Conservation (phyloP, 768 basidiomycete species). For the Tricholoma sp. region DNA sequence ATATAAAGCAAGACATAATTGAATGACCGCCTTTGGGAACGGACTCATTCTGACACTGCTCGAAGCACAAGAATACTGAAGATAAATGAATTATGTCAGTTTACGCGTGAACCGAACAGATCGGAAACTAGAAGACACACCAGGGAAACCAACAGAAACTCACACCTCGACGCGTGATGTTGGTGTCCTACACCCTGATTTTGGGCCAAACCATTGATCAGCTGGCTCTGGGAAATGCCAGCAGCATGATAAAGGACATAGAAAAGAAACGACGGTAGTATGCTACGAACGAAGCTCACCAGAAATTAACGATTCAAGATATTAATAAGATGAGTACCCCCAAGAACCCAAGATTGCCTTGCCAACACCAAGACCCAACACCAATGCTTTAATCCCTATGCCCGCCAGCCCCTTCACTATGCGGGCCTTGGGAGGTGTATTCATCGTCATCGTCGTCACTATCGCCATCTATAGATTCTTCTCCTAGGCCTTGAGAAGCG, state of each 20-base stretch:
- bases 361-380: not conserved
- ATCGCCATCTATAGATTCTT: slow-evolving; percentile 11
- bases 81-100: not conserved
- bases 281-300: slow-evolving; percentile 1
- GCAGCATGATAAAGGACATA: not conserved
- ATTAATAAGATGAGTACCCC: slow-evolving; percentile 2
- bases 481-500: not conserved
- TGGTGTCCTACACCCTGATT: not conserved
- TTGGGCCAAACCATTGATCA: not conserved
- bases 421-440: slow-evolving; percentile 15
- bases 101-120: not conserved
- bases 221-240: not conserved
- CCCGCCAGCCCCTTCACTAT: slow-evolving; percentile 10
- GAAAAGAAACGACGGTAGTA: not conserved
- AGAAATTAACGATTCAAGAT: slow-evolving; percentile 1
- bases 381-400: slow-evolving; percentile 5
- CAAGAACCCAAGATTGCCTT: not conserved
- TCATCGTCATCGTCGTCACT: slow-evolving; percentile 16
- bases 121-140: not conserved
- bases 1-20: not conserved
- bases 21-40: no score
- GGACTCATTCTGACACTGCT: not conserved
- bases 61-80: not conserved
- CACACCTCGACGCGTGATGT: not conserved
- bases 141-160: not conserved